phyloP scores from a whole-genome alignment of 345 rosid genomes.

The Isatis tinctoria region DNA sequence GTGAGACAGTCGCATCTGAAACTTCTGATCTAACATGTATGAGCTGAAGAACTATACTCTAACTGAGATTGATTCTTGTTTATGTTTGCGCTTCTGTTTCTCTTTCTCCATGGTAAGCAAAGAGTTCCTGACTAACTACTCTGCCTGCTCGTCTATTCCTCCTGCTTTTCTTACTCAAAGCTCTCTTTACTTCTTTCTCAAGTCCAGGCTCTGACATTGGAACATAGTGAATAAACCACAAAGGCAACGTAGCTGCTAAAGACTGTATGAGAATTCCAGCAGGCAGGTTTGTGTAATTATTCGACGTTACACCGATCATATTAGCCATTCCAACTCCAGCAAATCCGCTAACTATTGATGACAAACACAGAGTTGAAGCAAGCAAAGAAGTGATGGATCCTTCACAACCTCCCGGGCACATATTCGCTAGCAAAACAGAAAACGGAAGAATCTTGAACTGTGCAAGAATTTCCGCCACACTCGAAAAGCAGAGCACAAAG shows the following conservation, averaged over 20 bases:
- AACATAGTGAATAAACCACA: constrained; percentile 49
- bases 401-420: constrained; percentile 82
- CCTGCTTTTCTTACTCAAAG: constrained; percentile 46
- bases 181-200: constrained; percentile 50
- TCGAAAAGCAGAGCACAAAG: constrained; percentile 63
- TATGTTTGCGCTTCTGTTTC: constrained; percentile 44
- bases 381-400: constrained; percentile 81
- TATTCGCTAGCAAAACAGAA: constrained; percentile 49
- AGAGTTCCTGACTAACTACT: constrained; percentile 39
- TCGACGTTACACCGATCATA: constrained; percentile 52
- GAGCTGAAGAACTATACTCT: background rate
- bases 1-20: no score
- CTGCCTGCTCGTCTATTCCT: constrained; percentile 61
- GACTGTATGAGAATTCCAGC: constrained; percentile 61
- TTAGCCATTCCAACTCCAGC: constrained; percentile 73
- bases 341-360: constrained; percentile 66
- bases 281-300: constrained; percentile 53
- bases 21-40: no score
- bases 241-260: constrained; percentile 62
- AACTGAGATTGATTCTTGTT: no score
- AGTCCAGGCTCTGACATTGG: constrained; percentile 40
- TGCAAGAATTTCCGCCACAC: constrained; percentile 69
- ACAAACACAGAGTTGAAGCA: constrained; percentile 70
- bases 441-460: constrained; percentile 90
- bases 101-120: constrained; percentile 49